Percentiles rank a stretch among this genome's conserved stretches.
Evolutionary conservation across 345 rosid genomes (phyloP).

Genomic region (Linum lewisii): DNA sequence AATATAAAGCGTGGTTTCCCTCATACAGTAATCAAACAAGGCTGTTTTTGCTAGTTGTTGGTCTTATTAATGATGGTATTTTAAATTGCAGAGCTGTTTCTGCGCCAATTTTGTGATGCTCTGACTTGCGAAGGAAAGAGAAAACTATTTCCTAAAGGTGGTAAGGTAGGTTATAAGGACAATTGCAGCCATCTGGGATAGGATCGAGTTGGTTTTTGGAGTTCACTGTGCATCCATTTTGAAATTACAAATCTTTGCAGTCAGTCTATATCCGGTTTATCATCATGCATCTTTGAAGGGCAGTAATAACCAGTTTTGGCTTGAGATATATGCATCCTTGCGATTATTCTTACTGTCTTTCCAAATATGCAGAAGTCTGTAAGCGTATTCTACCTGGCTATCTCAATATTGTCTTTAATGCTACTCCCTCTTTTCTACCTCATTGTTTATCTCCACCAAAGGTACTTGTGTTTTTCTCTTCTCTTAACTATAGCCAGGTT

Average conservation of each 20-base stretch:
- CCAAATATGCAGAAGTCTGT: slow-evolving; percentile 49
- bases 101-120: slow-evolving; percentile 92
- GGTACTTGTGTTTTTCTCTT: slow-evolving; percentile 30
- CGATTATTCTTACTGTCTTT: neutral
- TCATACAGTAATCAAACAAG: slow-evolving; percentile 5
- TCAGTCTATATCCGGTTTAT: too few species aligned
- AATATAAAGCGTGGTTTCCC: neutral
- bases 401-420: slow-evolving; percentile 75
- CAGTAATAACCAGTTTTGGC: neutral
- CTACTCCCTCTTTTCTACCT: slow-evolving; percentile 80
- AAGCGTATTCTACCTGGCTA: slow-evolving; percentile 61
- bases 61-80: slow-evolving; percentile 13
- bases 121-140: slow-evolving; percentile 59
- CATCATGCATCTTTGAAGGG: neutral
- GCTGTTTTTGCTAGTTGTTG: neutral
- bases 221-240: too few species aligned
- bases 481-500: neutral
- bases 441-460: slow-evolving; percentile 60
- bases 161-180: slow-evolving; percentile 44
- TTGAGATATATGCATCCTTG: neutral
- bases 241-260: too few species aligned
- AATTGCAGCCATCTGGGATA: slow-evolving; percentile 7
- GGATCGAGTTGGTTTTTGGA: neutral
- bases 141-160: slow-evolving; percentile 66
- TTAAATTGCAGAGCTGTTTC: slow-evolving; percentile 50